Conservation (phyloP, 768 basidiomycete genomes). For the Xerocomellus chrysenteron region DNA sequence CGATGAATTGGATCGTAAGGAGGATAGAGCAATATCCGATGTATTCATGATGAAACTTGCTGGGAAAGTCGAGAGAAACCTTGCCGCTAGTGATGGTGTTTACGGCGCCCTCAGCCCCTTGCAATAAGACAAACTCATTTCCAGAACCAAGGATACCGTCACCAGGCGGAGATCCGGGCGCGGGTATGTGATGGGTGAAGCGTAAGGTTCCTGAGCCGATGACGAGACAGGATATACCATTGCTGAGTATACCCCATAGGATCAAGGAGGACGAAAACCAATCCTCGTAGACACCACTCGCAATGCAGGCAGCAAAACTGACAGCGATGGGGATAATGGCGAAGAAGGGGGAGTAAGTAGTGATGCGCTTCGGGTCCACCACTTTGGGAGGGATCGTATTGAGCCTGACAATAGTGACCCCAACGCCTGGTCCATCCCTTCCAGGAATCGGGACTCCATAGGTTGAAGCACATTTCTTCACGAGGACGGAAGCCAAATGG, state of each 20-base stretch:
- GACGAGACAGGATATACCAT: conserved; percentile 24
- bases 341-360: not conserved
- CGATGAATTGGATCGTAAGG: conserved; percentile 24
- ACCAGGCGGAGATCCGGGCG: conserved; percentile 17
- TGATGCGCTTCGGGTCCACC: not conserved
- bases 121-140: conserved; percentile 2
- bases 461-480: not conserved
- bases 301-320: conserved; percentile 18
- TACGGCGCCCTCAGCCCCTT: conserved; percentile 15
- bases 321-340: conserved; percentile 18
- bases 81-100: conserved; percentile 27
- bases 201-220: conserved; percentile 21
- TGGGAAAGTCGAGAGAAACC: conserved; percentile 8
- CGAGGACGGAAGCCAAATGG: conserved; percentile 4
- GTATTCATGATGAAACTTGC: not conserved
- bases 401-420: not conserved
- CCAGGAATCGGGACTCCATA: not conserved
- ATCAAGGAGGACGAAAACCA: conserved; percentile 30
- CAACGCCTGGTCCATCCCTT: not conserved
- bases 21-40: conserved; percentile 21
- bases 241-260: conserved; percentile 29
- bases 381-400: not conserved
- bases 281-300: conserved; percentile 20
- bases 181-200: conserved; percentile 17
- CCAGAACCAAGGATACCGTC: conserved; percentile 24